phyloP scores from a whole-genome alignment of 1,284 basidiomycete species.

The Marasmius tenuissimus region DNA sequence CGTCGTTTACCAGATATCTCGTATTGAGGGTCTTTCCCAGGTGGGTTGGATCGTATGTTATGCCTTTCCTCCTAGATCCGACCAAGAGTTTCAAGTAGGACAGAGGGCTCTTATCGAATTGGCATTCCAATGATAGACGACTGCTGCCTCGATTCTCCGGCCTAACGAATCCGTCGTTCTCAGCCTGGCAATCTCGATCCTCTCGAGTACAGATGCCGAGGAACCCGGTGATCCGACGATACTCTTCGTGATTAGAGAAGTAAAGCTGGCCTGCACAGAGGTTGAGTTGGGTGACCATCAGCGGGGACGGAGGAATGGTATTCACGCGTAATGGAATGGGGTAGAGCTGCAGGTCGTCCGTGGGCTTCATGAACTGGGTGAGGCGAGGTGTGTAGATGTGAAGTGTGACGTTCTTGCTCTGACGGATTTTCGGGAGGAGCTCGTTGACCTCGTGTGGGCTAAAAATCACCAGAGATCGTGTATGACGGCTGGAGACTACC shows the following conservation, averaged over 20 bases:
- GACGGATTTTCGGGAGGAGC: conserved; percentile 37
- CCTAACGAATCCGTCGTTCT: conserved; percentile 33
- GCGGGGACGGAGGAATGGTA: conserved; percentile 18
- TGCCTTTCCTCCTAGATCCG: conserved; percentile 39
- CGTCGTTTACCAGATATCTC: conserved; percentile 17
- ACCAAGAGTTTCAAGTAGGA: conserved; percentile 32
- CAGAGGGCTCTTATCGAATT: conserved; percentile 33
- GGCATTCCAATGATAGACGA: conserved; percentile 12
- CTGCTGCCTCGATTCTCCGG: conserved; percentile 19
- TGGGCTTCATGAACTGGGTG: conserved; percentile 32
- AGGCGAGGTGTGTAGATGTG: conserved; percentile 44
- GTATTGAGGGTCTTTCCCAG: conserved; percentile 42
- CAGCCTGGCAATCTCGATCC: conserved; percentile 10
- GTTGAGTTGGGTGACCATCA: conserved; percentile 35
- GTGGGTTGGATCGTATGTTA: conserved; percentile 36
- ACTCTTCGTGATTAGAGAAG: conserved; percentile 30
- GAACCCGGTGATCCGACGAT: conserved; percentile 31
- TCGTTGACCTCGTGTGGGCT: conserved; percentile 47
- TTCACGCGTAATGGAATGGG: conserved; percentile 26
- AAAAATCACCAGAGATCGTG: conserved; percentile 31
- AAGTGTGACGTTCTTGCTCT: conserved; percentile 31
- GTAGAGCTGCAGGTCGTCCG: conserved; percentile 39
- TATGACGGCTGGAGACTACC: conserved; percentile 32
- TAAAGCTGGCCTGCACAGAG: conserved; percentile 47
- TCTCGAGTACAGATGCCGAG: conserved; percentile 33